Evolutionary conservation across 2,329 filamentous ascomycete genomes (phyloP).

Genomic region (Monosporascus sp.): DNA sequence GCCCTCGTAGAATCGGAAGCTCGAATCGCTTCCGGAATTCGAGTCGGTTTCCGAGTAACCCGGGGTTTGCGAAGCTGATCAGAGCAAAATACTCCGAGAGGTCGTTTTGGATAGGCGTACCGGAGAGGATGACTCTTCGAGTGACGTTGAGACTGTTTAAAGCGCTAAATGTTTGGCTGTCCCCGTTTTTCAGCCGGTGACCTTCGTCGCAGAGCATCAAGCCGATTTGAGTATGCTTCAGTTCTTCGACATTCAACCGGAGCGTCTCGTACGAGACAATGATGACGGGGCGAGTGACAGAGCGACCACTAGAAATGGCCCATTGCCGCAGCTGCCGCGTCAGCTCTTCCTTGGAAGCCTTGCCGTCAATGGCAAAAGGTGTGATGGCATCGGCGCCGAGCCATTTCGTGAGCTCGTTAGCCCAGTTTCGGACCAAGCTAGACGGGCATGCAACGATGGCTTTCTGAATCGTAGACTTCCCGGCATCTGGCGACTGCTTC

Average conservation of each 20-base stretch:
- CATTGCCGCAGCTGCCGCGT: constrained; percentile 88
- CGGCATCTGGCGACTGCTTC: constrained; percentile 94
- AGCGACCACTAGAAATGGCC: constrained; percentile 85
- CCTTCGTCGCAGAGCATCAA: constrained; percentile 94
- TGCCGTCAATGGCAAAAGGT: constrained; percentile 94
- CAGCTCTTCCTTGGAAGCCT: constrained; percentile 90
- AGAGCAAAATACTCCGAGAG: constrained; percentile 96
- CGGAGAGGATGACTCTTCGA: constrained; percentile 87
- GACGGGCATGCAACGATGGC: constrained; percentile 96
- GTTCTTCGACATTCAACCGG: constrained; percentile 81
- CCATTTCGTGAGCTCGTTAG: constrained; percentile 96
- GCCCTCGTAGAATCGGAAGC: constrained; percentile 82
- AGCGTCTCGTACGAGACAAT: constrained; percentile 98
- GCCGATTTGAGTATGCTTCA: constrained; percentile 86
- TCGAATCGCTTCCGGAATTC: constrained; percentile 96
- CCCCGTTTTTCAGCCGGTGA: constrained; percentile 92
- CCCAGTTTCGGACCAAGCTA: constrained; percentile 96
- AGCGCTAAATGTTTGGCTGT: constrained; percentile 90
- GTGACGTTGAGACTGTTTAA: constrained; percentile 87
- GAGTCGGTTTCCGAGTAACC: constrained; percentile 77
- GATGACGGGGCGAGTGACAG: constrained; percentile 85
- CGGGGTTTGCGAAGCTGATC: constrained; percentile 93
- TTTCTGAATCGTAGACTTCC: constrained; percentile 89
- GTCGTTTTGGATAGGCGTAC: constrained; percentile 97
- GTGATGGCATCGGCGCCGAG: constrained; percentile 84